These are phyloP conservation scores for Trametes cinnabarina DNA, from an alignment of 768 basidiomycete species.

Conservation along the genomic window DNA sequence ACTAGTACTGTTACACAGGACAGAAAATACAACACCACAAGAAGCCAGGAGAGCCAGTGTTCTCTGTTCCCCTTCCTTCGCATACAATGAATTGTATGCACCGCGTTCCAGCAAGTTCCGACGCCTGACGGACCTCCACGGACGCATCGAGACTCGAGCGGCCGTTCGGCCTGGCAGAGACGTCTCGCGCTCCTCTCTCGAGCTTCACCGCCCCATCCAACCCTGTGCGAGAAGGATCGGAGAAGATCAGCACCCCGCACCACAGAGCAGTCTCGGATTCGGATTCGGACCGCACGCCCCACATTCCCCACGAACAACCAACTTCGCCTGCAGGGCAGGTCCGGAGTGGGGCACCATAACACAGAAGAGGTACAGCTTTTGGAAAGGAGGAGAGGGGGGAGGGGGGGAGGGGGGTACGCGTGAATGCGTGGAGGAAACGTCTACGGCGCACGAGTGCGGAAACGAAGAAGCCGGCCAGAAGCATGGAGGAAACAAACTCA, in stretches of 20 bases:
- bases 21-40: too few species aligned
- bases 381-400: too few species aligned
- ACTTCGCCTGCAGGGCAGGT: not conserved
- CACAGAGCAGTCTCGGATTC: not conserved
- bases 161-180: not conserved
- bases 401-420: too few species aligned
- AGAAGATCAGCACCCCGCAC: not conserved
- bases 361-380: not conserved
- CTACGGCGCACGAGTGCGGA: too few species aligned
- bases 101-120: slow-evolving; percentile 2
- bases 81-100: not conserved
- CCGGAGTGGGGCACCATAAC: not conserved
- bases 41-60: not conserved
- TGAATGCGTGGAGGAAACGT: too few species aligned
- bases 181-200: too few species aligned
- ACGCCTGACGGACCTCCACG: not conserved
- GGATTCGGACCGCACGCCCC: not conserved
- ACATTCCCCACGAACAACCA: not conserved
- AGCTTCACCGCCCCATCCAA: slow-evolving; percentile 26
- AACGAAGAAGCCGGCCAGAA: too few species aligned
- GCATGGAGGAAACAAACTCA: slow-evolving; percentile 40
- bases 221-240: slow-evolving; percentile 11
- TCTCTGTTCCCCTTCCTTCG: not conserved
- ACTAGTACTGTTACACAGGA: too few species aligned
- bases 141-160: not conserved